Conservation (phyloP, 2,329 filamentous ascomycete species). For the Celoporthe dispersa region DNA sequence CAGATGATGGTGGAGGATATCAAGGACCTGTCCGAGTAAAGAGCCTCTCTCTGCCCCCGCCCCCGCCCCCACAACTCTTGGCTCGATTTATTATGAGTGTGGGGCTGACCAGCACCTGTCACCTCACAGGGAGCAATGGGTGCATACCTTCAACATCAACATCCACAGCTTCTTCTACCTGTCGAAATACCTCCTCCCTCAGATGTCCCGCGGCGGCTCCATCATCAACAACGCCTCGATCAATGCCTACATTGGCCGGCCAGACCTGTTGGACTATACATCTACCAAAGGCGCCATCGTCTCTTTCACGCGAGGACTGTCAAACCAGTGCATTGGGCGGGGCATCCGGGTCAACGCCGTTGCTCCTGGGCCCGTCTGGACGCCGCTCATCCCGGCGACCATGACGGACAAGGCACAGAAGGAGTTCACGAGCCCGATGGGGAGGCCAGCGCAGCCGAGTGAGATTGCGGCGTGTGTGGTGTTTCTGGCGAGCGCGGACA, state of each 20-base stretch:
- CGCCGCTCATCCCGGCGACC: slow-evolving; percentile 73
- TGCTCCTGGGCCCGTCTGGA: slow-evolving; percentile 80
- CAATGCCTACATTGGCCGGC: slow-evolving; percentile 80
- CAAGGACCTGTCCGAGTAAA: slow-evolving; percentile 68
- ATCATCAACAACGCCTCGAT: slow-evolving; percentile 89
- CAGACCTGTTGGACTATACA: slow-evolving; percentile 82
- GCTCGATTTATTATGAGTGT: too few species aligned
- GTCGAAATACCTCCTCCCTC: slow-evolving; percentile 74
- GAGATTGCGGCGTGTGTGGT: slow-evolving; percentile 84
- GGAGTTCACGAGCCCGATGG: slow-evolving; percentile 75
- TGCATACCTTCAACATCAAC: slow-evolving; percentile 80
- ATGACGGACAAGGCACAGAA: slow-evolving; percentile 74
- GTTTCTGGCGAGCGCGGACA: slow-evolving; percentile 77
- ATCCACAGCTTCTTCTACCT: slow-evolving; percentile 84
- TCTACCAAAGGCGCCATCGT: slow-evolving; percentile 79
- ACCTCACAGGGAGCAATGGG: slow-evolving; percentile 70
- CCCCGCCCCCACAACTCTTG: background rate
- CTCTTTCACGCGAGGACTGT: slow-evolving; percentile 76
- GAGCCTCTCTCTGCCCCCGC: slow-evolving; percentile 26
- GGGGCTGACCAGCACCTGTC: background rate
- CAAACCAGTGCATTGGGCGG: slow-evolving; percentile 72
- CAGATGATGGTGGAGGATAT: slow-evolving; percentile 78
- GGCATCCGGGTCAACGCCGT: slow-evolving; percentile 80
- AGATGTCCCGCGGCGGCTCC: slow-evolving; percentile 73
- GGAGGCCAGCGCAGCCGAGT: slow-evolving; percentile 76